Percentiles rank a stretch among this genome's conserved stretches.
phyloP scores from a whole-genome alignment of 2,329 filamentous ascomycete genomes.

The Sporothrix sp. region DNA sequence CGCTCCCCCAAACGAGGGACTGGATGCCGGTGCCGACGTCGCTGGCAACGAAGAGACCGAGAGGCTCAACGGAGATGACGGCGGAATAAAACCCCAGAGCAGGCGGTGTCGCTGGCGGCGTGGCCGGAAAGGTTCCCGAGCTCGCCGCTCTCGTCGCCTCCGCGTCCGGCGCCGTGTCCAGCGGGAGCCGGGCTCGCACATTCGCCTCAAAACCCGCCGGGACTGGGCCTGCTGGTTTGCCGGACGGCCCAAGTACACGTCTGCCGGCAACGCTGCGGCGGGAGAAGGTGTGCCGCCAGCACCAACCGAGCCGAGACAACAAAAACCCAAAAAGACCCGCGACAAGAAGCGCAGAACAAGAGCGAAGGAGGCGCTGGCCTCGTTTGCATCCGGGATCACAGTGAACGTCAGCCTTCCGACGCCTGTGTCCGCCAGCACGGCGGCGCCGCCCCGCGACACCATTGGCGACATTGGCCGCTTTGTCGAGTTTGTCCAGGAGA shows the following conservation, averaged over 20 bases:
- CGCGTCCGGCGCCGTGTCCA: too few species aligned
- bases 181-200: background rate
- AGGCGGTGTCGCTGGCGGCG: background rate
- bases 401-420: too few species aligned
- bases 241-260: background rate
- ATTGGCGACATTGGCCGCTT: too few species aligned
- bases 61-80: background rate
- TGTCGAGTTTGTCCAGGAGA: too few species aligned
- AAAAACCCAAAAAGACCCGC: too few species aligned
- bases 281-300: background rate
- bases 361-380: too few species aligned
- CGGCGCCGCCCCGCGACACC: too few species aligned
- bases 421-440: too few species aligned
- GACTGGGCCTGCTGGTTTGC: constrained; percentile 8
- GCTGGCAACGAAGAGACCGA: background rate
- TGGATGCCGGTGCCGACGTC: background rate
- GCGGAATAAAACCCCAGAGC: too few species aligned
- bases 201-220: background rate
- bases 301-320: too few species aligned
- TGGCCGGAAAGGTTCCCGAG: background rate
- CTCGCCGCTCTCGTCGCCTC: background rate
- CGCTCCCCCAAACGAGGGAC: background rate
- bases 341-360: too few species aligned
- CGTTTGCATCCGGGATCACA: too few species aligned
- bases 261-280: background rate